Evolutionary conservation across 805 yeast species (phyloP).

Genomic region (Cyberlindnera xishuangbannaensis): DNA sequence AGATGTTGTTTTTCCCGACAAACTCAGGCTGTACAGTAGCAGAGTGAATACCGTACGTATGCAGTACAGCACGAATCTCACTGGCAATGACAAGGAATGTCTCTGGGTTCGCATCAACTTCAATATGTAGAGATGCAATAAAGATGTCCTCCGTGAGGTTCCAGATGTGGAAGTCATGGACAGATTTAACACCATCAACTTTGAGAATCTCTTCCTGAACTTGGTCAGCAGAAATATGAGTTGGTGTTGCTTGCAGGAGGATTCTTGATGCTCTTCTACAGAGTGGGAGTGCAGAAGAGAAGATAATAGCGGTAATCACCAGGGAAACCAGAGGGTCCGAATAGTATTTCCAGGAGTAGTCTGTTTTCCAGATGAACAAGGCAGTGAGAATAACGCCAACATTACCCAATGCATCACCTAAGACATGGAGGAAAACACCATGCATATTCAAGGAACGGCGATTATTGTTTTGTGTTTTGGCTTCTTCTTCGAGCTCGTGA

Average conservation of each 20-base stretch:
- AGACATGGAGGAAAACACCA: constrained; percentile 91
- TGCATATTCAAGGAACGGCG: constrained; percentile 87
- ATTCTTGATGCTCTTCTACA: constrained; percentile 84
- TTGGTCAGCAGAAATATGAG: constrained; percentile 67
- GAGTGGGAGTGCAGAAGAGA: constrained; percentile 85
- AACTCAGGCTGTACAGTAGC: constrained; percentile 98
- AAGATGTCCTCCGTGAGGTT: constrained; percentile 80
- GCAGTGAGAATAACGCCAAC: constrained; percentile 91
- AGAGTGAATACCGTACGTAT: constrained; percentile 80
- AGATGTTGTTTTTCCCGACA: constrained; percentile 26
- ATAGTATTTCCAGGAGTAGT: constrained; percentile 80
- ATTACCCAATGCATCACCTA: constrained; percentile 96
- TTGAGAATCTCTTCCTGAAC: constrained; percentile 63
- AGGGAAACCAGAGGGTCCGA: constrained; percentile 84
- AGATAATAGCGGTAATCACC: constrained; percentile 80
- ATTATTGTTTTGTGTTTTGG: constrained; percentile 10
- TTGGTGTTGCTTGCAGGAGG: constrained; percentile 88
- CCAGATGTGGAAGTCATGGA: constrained; percentile 97
- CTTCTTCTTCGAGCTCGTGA: no score
- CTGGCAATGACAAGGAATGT: constrained; percentile 66
- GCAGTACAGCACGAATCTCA: constrained; percentile 72
- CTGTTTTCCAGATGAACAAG: constrained; percentile 87
- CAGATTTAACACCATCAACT: constrained; percentile 69
- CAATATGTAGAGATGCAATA: constrained; percentile 87
- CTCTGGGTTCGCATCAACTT: constrained; percentile 58